phyloP scores from a whole-genome alignment of 73 alveolate species.

The Symbiodinium pilosum region DNA sequence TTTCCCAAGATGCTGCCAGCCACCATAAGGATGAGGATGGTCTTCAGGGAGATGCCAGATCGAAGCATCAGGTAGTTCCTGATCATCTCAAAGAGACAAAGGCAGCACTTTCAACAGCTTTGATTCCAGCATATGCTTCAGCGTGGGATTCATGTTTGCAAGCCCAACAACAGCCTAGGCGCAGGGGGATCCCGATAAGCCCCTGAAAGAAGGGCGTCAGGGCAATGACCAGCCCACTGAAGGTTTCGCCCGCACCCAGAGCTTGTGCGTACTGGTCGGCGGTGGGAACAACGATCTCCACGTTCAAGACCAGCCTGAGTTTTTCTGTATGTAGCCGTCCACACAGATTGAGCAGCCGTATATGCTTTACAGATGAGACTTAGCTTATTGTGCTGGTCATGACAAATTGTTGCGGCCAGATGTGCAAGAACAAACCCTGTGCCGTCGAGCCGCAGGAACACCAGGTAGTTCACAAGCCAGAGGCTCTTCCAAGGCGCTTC shows the following conservation, averaged over 20 bases:
- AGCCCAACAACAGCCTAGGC: background rate
- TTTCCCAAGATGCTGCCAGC: constrained; percentile 49
- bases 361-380: too few species aligned
- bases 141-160: background rate
- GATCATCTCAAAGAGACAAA: too few species aligned
- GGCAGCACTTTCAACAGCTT: background rate
- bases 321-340: too few species aligned
- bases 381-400: too few species aligned
- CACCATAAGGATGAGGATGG: background rate
- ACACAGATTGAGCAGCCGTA: too few species aligned
- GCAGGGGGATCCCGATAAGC: constrained; percentile 35
- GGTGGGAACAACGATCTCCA: constrained; percentile 85
- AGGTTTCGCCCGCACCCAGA: background rate
- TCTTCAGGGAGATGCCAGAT: background rate
- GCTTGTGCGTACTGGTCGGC: constrained; percentile 54
- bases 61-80: constrained; percentile 10
- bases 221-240: constrained; percentile 76
- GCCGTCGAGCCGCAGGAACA: background rate
- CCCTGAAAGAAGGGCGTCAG: constrained; percentile 81
- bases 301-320: constrained; percentile 33
- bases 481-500: background rate
- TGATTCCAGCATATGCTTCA: background rate
- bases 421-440: too few species aligned
- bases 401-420: too few species aligned
- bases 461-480: constrained; percentile 2